Evolutionary conservation across 768 basidiomycete species (phyloP).

Genomic region (Suillus fuscotomentosus): DNA sequence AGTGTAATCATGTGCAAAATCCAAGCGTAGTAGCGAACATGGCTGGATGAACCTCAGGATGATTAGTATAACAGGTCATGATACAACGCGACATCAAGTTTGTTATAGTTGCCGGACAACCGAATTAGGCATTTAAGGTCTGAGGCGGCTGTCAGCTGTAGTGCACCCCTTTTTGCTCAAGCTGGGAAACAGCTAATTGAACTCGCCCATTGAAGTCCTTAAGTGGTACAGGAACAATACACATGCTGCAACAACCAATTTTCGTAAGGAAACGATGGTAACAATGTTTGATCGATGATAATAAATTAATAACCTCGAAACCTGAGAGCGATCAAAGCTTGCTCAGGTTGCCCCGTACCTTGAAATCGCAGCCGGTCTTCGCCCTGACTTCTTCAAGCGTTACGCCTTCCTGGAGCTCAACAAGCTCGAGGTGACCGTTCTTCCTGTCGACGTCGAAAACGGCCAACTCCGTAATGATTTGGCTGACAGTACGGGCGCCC

Average conservation of each 20-base stretch:
- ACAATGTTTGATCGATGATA: background rate
- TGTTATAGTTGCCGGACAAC: too few relatives aligned
- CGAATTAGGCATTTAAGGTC: too few relatives aligned
- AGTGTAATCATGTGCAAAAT: too few relatives aligned
- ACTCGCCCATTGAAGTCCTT: background rate
- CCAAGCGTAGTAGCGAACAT: too few relatives aligned
- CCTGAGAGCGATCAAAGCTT: constrained; percentile 35
- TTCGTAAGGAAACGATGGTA: background rate
- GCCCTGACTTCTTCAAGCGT: constrained; percentile 79
- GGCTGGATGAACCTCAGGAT: too few relatives aligned
- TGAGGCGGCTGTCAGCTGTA: too few relatives aligned
- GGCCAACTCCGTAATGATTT: constrained; percentile 90
- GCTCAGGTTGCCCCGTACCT: constrained; percentile 51
- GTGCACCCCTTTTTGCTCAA: too few relatives aligned
- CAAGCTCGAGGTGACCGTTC: constrained; percentile 69
- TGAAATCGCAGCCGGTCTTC: constrained; percentile 87
- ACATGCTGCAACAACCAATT: background rate
- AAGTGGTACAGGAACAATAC: background rate
- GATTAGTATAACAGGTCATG: too few relatives aligned
- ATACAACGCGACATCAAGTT: too few relatives aligned
- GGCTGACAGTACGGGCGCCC: constrained; percentile 83
- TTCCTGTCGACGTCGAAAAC: constrained; percentile 86
- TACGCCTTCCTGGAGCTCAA: constrained; percentile 82
- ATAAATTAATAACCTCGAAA: constrained; percentile 10
- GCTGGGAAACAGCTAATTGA: background rate